Evolutionary conservation across 768 basidiomycete species (phyloP), one percentile per base, ranked within the genome.

Genomic region (Calvatia gigantea): DNA sequence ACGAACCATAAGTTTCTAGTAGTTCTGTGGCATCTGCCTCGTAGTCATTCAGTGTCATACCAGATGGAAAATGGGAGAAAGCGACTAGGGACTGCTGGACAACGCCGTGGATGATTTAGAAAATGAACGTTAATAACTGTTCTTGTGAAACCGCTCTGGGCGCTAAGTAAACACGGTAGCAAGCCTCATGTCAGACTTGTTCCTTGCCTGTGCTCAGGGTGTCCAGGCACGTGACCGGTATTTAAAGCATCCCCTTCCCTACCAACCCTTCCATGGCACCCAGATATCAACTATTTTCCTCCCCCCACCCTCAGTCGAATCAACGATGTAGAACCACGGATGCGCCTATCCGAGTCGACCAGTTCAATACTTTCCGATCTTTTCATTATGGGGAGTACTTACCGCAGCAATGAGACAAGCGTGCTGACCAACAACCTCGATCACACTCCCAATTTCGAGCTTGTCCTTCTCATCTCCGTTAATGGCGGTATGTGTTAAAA

Each of bases 241-340:
- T 25, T 23, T 23, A 44, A 12, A 44, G 32, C 4, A 35, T n/a
- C 9, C 2, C 4, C 23, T 52, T 8, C 3, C 21, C 64, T 74
- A 95, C 92, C 92, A 94, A 0, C 91, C 91, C 69, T 93, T 95
- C 89, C 91, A 92, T 6, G 91, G 83, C 41, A 92, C 84, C 92
- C 92, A 94, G 27, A 94, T 73, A 68, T 94, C 91, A 17, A 85
- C 82, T 6, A 92, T 84, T 35, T 78, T 75, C 33, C 69, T 71
- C 14, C 78, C 79, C 19, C 70, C 75, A 15, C 73, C 75, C 28
- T 73, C 65, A n/a, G 73, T 74, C 6, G 81, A 81, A 60, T 94
- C 91, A 2, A 93, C 83, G 17, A 94, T 73, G 64, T 93, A 93
- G 67, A 86, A 91, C 90, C 89, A 93, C 1, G 87, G 84, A 63